A percentile compares a stretch with the other conserved stretches of the same genome.
Evolutionary conservation across 2,329 filamentous ascomycete genomes (phyloP).

Genomic region (Aureobasidium lini): DNA sequence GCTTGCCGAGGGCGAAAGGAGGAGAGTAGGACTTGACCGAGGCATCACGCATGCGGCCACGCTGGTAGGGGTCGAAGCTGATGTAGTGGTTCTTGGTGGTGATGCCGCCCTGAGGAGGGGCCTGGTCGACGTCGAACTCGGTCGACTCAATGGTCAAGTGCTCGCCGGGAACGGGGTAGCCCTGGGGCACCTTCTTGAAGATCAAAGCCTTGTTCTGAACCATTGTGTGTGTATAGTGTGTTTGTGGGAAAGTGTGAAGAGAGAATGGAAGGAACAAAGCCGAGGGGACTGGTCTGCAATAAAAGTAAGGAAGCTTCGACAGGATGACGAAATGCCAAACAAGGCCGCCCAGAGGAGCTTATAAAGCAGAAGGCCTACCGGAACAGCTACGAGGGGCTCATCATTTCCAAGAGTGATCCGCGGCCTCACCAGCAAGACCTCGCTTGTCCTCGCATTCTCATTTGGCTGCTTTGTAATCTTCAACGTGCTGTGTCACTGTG

Average conservation of each 20-base stretch:
- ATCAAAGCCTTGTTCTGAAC: conserved; percentile 66
- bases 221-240: conserved; percentile 26
- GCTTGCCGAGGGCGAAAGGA: conserved; percentile 53
- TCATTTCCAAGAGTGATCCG: not conserved
- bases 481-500: not conserved
- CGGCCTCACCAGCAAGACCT: not conserved
- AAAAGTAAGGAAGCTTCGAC: not conserved
- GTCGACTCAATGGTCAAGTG: conserved; percentile 61
- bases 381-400: not conserved
- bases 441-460: conserved; percentile 1
- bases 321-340: conserved; percentile 12
- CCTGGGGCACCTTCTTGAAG: conserved; percentile 62
- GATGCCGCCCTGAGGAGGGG: conserved; percentile 57
- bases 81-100: conserved; percentile 63
- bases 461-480: conserved; percentile 6
- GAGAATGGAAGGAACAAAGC: not conserved
- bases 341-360: conserved; percentile 4
- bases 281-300: not conserved
- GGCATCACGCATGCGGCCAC: conserved; percentile 66
- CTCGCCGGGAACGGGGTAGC: conserved; percentile 61
- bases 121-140: conserved; percentile 58
- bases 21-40: conserved; percentile 59
- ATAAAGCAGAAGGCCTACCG: conserved; percentile 7
- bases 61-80: conserved; percentile 79
- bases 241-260: not conserved